Conservation (phyloP, 495 filamentous ascomycete species). For the Hyaloscypha bicolor region DNA sequence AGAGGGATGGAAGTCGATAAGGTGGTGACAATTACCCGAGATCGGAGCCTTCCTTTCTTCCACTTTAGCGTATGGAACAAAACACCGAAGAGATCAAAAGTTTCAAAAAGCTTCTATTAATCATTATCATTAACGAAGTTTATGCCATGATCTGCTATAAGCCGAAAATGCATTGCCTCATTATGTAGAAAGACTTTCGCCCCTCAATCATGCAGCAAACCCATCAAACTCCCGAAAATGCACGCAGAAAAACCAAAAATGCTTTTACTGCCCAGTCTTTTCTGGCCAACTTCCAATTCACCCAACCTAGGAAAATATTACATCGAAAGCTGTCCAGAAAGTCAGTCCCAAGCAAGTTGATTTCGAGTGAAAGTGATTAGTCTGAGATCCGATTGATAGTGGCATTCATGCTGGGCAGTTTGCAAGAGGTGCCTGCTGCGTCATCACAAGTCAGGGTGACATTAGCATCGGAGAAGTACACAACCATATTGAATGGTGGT, state of each 20-base stretch:
- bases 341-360: background rate
- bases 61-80: background rate
- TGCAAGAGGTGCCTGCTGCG: background rate
- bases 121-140: background rate
- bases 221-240: background rate
- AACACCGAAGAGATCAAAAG: background rate
- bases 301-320: background rate
- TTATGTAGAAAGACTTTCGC: background rate
- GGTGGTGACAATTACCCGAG: no score
- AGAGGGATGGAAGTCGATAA: no score
- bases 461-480: constrained; percentile 13
- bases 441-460: constrained; percentile 11
- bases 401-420: background rate
- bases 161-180: background rate
- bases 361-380: background rate
- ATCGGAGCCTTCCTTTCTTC: no score
- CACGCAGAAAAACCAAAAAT: background rate
- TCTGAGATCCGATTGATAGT: background rate
- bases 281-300: background rate
- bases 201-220: background rate
- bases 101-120: background rate
- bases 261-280: background rate
- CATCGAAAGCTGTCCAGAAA: background rate
- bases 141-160: background rate
- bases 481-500: constrained; percentile 16